These are phyloP conservation scores for Chaetomium globosum DNA, from an alignment of 2,329 filamentous ascomycete species.

Conservation along the genomic window DNA sequence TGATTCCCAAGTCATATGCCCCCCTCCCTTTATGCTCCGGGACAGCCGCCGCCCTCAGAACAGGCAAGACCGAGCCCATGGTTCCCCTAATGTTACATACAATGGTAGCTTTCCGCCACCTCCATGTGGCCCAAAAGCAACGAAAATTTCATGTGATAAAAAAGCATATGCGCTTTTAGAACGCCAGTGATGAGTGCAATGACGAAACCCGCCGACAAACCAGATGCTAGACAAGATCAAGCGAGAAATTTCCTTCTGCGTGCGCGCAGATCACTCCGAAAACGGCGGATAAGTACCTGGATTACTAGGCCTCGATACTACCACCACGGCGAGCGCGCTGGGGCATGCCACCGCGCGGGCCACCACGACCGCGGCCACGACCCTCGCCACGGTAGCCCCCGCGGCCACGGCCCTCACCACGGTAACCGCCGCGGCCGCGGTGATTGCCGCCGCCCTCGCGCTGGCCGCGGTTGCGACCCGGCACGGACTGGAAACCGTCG, in stretches of 20 bases:
- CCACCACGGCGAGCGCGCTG: conserved; percentile 32
- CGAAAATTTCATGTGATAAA: conserved; percentile 24
- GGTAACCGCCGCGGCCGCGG: conserved; percentile 51
- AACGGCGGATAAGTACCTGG: neutral
- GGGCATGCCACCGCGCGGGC: conserved; percentile 44
- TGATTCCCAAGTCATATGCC: conserved; percentile 23
- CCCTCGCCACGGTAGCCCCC: conserved; percentile 52
- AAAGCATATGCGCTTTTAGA: conserved; percentile 30
- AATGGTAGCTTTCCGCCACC: conserved; percentile 10
- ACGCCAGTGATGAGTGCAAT: conserved; percentile 32
- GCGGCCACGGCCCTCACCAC: conserved; percentile 54
- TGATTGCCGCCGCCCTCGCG: conserved; percentile 53
- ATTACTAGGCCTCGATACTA: conserved; percentile 24
- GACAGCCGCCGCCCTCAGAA: conserved; percentile 8
- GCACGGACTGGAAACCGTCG: conserved; percentile 75
- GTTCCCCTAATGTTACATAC: conserved; percentile 20
- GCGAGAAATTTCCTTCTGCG: conserved; percentile 23
- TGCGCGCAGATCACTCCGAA: conserved; percentile 12
- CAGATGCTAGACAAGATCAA: conserved; percentile 34
- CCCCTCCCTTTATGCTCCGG: conserved; percentile 12
- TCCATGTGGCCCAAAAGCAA: conserved; percentile 22
- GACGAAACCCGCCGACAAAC: conserved; percentile 28
- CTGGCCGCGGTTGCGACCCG: conserved; percentile 58
- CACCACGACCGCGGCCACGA: conserved; percentile 43
- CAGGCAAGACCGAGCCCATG: conserved; percentile 2